Evolutionary conservation across 371 early-diverging fungal genomes (phyloP).

Genomic region (Mortierella sp.): DNA sequence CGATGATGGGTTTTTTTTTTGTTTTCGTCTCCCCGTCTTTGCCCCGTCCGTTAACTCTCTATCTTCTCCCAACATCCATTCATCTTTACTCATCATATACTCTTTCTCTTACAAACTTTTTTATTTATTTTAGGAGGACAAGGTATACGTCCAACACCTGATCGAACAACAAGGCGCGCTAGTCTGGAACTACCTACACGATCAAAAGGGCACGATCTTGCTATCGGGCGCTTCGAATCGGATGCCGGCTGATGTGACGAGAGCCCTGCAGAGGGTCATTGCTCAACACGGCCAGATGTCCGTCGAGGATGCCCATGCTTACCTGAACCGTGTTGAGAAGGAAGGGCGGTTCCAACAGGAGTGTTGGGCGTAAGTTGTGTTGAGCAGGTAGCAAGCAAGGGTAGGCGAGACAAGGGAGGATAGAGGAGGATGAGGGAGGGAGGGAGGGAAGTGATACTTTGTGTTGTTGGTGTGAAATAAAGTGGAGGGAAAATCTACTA

Average conservation of each 20-base stretch:
- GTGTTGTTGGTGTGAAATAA: no score
- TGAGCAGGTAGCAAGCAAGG: neutral
- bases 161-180: slow-evolving; percentile 67
- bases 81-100: neutral
- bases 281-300: slow-evolving; percentile 66
- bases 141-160: slow-evolving; percentile 79
- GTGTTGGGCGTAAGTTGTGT: slow-evolving; percentile 73
- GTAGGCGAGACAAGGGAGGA: neutral
- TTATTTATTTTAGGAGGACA: slow-evolving; percentile 59
- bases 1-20: neutral
- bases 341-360: slow-evolving; percentile 88
- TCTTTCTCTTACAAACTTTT: no score
- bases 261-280: slow-evolving; percentile 78
- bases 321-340: slow-evolving; percentile 73
- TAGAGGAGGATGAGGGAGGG: no score
- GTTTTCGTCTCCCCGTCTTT: neutral
- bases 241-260: slow-evolving; percentile 88
- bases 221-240: slow-evolving; percentile 84
- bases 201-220: slow-evolving; percentile 71
- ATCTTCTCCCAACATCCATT: neutral
- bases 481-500: no score
- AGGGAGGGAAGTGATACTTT: no score
- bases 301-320: slow-evolving; percentile 71
- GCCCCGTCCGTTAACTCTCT: no score
- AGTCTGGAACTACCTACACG: slow-evolving; percentile 77